A percentile compares a stretch with the other conserved stretches of the same genome.
Conservation (phyloP, 805 yeast genomes). For the Ogataea degrootiae region DNA sequence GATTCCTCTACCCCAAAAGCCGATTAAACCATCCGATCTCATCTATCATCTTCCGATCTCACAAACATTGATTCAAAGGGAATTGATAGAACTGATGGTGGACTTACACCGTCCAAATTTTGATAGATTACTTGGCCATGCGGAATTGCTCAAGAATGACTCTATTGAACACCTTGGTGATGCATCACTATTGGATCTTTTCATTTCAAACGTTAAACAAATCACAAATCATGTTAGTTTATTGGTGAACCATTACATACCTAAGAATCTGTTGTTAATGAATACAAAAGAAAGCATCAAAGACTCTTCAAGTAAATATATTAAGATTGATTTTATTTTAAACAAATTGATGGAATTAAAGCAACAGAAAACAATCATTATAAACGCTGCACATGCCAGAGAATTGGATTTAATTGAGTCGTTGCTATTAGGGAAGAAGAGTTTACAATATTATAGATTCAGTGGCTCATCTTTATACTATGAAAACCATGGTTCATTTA, state of each 20-base stretch:
- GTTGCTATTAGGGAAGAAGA: conserved; percentile 62
- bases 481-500: conserved; percentile 29
- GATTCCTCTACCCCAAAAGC: neutral
- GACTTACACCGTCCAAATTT: conserved; percentile 34
- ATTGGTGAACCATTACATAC: conserved; percentile 72
- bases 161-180: conserved; percentile 16
- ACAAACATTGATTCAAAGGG: conserved; percentile 39
- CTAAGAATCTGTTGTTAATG: conserved; percentile 61
- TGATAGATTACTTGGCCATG: conserved; percentile 7
- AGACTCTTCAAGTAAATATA: conserved; percentile 56
- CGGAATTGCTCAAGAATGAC: neutral
- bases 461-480: conserved; percentile 54
- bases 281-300: conserved; percentile 55
- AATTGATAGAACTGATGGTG: conserved; percentile 38
- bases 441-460: conserved; percentile 57
- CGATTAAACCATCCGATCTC: conserved; percentile 11
- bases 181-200: conserved; percentile 35
- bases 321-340: conserved; percentile 45
- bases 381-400: conserved; percentile 58
- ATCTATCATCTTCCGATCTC: conserved; percentile 37
- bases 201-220: conserved; percentile 43
- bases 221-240: conserved; percentile 64
- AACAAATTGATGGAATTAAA: conserved; percentile 29
- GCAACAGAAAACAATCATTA: conserved; percentile 29
- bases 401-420: conserved; percentile 80